phyloP scores from a whole-genome alignment of 176 grass and related monocot genomes.

The Oryza meyeriana region DNA sequence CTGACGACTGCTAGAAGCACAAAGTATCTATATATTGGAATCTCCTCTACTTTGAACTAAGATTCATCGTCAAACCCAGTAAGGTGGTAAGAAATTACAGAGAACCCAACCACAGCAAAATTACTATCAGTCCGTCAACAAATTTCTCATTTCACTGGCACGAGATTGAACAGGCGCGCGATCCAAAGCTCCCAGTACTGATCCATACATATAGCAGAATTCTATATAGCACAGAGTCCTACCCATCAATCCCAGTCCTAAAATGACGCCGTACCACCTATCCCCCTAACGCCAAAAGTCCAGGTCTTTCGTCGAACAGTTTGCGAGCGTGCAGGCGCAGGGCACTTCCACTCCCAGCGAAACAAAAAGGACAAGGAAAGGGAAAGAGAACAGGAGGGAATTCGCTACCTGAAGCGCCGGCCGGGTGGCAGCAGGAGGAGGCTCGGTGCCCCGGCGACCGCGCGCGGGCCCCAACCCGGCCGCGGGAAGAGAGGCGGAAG shows the following conservation, averaged over 20 bases:
- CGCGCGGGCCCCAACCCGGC: neutral
- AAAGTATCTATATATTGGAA: neutral
- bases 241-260: neutral
- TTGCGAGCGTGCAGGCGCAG: neutral
- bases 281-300: neutral
- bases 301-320: constrained; percentile 30
- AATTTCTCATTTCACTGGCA: neutral
- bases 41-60: neutral
- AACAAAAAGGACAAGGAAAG: neutral
- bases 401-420: constrained; percentile 24
- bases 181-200: neutral
- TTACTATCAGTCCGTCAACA: neutral
- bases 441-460: neutral
- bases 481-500: neutral
- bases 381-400: too few species aligned
- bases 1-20: neutral
- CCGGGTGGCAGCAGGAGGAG: neutral
- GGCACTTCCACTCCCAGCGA: neutral
- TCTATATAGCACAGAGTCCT: too few species aligned
- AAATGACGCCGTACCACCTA: neutral
- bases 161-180: neutral
- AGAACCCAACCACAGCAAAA: neutral
- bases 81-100: neutral
- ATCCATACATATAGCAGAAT: too few species aligned
- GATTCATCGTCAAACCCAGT: neutral